Base-by-base conservation (phyloP, 169 alveolate genomes). In the Cryptosporidium bovis region DNA sequence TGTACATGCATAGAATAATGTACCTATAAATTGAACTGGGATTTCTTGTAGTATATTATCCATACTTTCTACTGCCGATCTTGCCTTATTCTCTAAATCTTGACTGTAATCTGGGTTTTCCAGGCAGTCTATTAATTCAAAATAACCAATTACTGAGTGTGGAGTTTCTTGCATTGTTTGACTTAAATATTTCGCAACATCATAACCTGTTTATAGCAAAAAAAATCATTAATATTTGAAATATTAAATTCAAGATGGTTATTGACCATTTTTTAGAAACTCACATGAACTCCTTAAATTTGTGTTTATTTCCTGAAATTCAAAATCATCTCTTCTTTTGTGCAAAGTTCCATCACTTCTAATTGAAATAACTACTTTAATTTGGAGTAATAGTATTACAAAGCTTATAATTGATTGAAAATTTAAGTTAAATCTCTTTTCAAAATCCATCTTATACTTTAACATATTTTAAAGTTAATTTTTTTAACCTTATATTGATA, bases 151-250 rank as follows among this genome's bases (percentile, higher is more conserved):
- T 10, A 62, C 60, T 24, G 87, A 77, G 4, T 71, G 87, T 27
- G 87, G 87, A 34, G 87, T 77, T 48, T 77, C 87, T 29, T 77
- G 87, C 71, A 77, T 58, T 10, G 71, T 62, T 20, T 77, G 87
- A 66, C 87, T 77, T 13, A 77, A 64, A 46, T 77, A 77, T 51
- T 56, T 77, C 33, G 87, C 87, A 31, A 77, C 64, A 62, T 77
- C 71, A 40, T 58, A 62, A 50, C 87, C 87, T 77, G 31, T 36
- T 34, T 34, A 58, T 36, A 77, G 5, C 4, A 16, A 27, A 24
- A 10, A 62, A 20, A 20, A 24, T 24, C 1, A 33, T 62, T 27
- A 0, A 7, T 5, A 27, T 27, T 20, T 62, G 8, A 6, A 62
- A 20, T 6, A 62, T 15, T 27, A 20, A 62, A 27, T 27, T 29